These are phyloP conservation scores for Incumbomyces delicatus DNA, from an alignment of 2,329 filamentous ascomycete genomes.

Conservation along the genomic window DNA sequence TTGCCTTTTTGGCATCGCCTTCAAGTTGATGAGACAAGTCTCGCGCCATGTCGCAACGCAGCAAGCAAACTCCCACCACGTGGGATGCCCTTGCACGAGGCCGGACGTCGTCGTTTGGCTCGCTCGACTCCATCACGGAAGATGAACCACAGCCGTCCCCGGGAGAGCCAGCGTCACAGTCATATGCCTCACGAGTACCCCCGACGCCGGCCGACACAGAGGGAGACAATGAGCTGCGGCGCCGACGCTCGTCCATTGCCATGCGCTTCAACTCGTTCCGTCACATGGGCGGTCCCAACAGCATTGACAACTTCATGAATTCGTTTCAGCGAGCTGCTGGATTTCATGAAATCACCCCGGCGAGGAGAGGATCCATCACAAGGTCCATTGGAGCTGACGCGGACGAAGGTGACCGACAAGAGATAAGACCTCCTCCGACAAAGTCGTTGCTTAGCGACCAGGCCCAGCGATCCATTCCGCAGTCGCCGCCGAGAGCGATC, in stretches of 20 bases:
- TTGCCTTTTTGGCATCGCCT: too few relatives aligned
- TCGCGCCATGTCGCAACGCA: slow-evolving; percentile 15
- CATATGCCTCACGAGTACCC: slow-evolving; percentile 1
- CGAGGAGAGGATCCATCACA: slow-evolving; percentile 62
- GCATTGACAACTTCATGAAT: slow-evolving; percentile 82
- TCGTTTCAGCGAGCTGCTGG: slow-evolving; percentile 86
- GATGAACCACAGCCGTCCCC: slow-evolving; percentile 16
- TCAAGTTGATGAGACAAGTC: too few relatives aligned
- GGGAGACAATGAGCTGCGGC: slow-evolving; percentile 15
- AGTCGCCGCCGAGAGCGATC: slow-evolving; percentile 17
- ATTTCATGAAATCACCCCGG: slow-evolving; percentile 76
- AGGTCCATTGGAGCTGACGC: slow-evolving; percentile 46
- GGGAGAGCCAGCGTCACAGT: neutral
- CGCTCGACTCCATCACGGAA: slow-evolving; percentile 22
- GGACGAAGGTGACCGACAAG: slow-evolving; percentile 25
- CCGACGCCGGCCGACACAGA: neutral
- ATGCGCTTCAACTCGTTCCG: slow-evolving; percentile 40
- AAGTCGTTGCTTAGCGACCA: slow-evolving; percentile 3
- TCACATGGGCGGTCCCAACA: slow-evolving; percentile 83
- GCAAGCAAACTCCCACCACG: slow-evolving; percentile 15
- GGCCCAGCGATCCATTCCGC: slow-evolving; percentile 10
- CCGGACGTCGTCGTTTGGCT: slow-evolving; percentile 22
- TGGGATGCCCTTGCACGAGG: slow-evolving; percentile 26
- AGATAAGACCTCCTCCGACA: slow-evolving; percentile 10
- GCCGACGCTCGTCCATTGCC: slow-evolving; percentile 30